Evolutionary conservation across 2,329 filamentous ascomycete genomes (phyloP).

Genomic region (Thermothelomyces thermophilus): DNA sequence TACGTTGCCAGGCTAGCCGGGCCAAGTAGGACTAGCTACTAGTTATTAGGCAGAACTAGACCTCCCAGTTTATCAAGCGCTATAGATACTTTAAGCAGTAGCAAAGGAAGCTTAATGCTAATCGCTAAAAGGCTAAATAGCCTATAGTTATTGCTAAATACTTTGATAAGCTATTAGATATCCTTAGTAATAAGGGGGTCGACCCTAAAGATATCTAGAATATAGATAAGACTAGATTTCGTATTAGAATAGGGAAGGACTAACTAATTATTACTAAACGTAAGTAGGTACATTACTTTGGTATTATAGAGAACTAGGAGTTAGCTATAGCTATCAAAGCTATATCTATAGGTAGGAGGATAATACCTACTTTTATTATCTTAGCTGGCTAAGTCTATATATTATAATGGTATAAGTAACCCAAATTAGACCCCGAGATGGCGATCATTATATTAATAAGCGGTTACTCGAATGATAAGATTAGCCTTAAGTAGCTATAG

Average conservation of each 20-base stretch:
- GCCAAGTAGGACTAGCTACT: background rate
- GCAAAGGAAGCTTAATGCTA: background rate
- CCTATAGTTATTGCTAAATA: background rate
- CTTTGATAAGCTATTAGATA: background rate
- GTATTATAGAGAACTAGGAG: background rate
- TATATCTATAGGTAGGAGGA: background rate
- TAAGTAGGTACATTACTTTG: background rate
- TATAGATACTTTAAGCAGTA: background rate
- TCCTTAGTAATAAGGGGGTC: background rate
- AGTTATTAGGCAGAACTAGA: background rate
- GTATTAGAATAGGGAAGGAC: background rate
- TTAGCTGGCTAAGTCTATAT: background rate
- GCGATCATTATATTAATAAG: background rate
- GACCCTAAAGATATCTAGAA: background rate
- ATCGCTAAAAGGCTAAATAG: background rate
- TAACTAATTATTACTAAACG: background rate
- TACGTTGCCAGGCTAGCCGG: background rate
- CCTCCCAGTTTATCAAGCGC: background rate
- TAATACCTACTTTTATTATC: background rate
- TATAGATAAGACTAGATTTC: slow-evolving; percentile 1
- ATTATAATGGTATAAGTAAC: background rate
- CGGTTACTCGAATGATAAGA: background rate
- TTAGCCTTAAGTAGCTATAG: background rate
- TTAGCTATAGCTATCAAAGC: background rate
- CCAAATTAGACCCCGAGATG: background rate